Base-by-base conservation (phyloP, 2,329 filamentous ascomycete genomes). In the Alternaria alternata region DNA sequence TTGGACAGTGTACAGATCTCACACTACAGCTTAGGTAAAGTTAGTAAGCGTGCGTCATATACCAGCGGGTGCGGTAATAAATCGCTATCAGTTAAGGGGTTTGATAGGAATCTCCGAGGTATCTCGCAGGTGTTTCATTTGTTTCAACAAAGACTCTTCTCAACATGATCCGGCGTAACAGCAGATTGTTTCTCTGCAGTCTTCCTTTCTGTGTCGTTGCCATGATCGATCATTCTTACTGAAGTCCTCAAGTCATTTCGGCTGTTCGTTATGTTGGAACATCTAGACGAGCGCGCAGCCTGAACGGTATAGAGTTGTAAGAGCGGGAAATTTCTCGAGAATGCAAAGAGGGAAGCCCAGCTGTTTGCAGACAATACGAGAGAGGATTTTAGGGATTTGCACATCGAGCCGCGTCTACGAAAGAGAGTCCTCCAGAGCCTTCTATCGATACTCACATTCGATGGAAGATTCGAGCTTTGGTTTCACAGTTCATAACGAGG, bases 351-450 rank as follows among this genome's bases (percentile, higher is more conserved):
- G 1, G 72, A 75, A 51, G 71, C 71, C 1, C 59, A 72, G 56
- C 63, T 74, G 9, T 51, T 73, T 7, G 70, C 64, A 38, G 74
- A 74, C n/a, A 72, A 74, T 3, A 46, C 36, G 12, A 55, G 70
- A 3, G 68, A 71, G 20, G 73, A 72, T 6, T 61, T 65, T 0
- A 68, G 57, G n/a, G 75, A 74, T 2, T 70, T 62, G 53, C 76
- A 67, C 24, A 54, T 77, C 18, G 59, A 74, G 61, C 75, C 75
- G 60, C 16, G 74, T 76, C 34, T 76, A 72, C 44, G 55, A 62
- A 18, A 69, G 77, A 36, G 74, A 78, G 62, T 73, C 78, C n/a
- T 77, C 76, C 30, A 73, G 74, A 2, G 74, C 74, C 3, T 71
- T 77, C 7, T 47, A 72, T 66, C 61, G 6, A 69, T 77, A 18